A percentile compares a stretch with the other conserved stretches of the same genome.
phyloP scores from a whole-genome alignment of 495 filamentous ascomycete genomes.

The Penicillium pulvis region DNA sequence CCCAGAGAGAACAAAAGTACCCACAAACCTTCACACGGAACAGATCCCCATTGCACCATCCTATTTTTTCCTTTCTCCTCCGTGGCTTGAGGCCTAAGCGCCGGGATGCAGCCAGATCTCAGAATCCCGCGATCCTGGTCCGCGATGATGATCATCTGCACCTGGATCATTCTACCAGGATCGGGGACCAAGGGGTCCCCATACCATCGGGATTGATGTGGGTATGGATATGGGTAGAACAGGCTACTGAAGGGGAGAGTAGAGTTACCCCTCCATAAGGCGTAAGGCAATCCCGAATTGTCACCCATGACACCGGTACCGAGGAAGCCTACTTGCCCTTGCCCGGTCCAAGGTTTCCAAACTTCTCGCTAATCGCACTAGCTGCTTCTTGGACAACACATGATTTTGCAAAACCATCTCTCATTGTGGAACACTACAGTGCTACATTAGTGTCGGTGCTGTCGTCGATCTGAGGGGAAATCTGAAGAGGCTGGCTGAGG shows the following conservation, averaged over 20 bases:
- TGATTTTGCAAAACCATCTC: not conserved
- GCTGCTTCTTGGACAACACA: not conserved
- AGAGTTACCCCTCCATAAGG: conserved; percentile 8
- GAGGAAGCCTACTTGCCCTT: not conserved
- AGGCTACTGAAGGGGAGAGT: too few relatives aligned
- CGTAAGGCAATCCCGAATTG: not conserved
- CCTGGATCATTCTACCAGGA: not conserved
- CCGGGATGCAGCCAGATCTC: conserved; percentile 6
- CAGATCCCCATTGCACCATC: not conserved
- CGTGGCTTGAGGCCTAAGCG: conserved; percentile 11
- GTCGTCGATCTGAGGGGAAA: conserved; percentile 7
- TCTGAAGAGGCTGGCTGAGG: conserved; percentile 14
- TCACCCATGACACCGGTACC: not conserved
- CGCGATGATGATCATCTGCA: conserved; percentile 19
- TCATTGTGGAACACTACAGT: not conserved
- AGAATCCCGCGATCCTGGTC: conserved; percentile 20
- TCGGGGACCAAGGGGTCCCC: not conserved
- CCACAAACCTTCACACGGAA: not conserved
- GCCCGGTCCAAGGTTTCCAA: not conserved
- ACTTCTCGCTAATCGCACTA: not conserved
- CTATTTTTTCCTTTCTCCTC: conserved; percentile 1
- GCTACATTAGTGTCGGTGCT: not conserved
- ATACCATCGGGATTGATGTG: too few relatives aligned
- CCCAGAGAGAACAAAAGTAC: not conserved
- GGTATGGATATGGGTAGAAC: conserved; percentile 2